phyloP scores from a whole-genome alignment of 2,329 filamentous ascomycete species.

The Neofusicoccum kwambonambiense region DNA sequence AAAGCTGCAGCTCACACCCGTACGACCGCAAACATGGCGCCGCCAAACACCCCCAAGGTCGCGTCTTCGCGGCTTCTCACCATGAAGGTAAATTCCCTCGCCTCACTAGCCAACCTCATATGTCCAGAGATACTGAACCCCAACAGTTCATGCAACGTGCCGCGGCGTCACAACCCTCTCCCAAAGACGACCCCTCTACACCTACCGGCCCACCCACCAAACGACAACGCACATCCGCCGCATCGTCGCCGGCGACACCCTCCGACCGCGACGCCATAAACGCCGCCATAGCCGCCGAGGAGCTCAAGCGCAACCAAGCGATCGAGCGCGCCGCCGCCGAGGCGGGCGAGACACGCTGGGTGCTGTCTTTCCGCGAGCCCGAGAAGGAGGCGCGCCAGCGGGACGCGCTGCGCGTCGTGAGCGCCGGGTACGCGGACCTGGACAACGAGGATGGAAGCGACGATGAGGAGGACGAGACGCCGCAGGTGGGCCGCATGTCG shows the following conservation, averaged over 20 bases:
- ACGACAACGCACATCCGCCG: slow-evolving; percentile 57
- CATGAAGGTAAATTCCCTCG: slow-evolving; percentile 65
- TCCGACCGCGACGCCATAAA: slow-evolving; percentile 62
- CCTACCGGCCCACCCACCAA: slow-evolving; percentile 59
- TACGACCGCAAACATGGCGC: slow-evolving; percentile 5
- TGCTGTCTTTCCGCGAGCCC: slow-evolving; percentile 56
- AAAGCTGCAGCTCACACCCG: neutral
- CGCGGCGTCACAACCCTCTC: slow-evolving; percentile 56
- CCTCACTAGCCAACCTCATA: neutral
- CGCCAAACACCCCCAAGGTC: slow-evolving; percentile 8
- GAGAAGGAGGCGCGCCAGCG: slow-evolving; percentile 42
- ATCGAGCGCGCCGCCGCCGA: slow-evolving; percentile 62
- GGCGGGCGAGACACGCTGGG: slow-evolving; percentile 72
- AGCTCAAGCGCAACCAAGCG: slow-evolving; percentile 59
- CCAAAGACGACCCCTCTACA: slow-evolving; percentile 49
- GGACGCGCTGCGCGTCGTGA: slow-evolving; percentile 52
- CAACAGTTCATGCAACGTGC: slow-evolving; percentile 72
- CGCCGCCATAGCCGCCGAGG: slow-evolving; percentile 64
- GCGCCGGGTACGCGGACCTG: slow-evolving; percentile 57
- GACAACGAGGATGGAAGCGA: slow-evolving; percentile 29
- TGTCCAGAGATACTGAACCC: slow-evolving; percentile 15
- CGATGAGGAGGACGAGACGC: slow-evolving; percentile 32
- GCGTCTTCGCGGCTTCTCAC: slow-evolving; percentile 80
- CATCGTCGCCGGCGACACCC: slow-evolving; percentile 25
- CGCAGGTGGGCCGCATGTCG: slow-evolving; percentile 45